Evolutionary conservation across 768 basidiomycete genomes (phyloP).

Genomic region (Trametes punicea): DNA sequence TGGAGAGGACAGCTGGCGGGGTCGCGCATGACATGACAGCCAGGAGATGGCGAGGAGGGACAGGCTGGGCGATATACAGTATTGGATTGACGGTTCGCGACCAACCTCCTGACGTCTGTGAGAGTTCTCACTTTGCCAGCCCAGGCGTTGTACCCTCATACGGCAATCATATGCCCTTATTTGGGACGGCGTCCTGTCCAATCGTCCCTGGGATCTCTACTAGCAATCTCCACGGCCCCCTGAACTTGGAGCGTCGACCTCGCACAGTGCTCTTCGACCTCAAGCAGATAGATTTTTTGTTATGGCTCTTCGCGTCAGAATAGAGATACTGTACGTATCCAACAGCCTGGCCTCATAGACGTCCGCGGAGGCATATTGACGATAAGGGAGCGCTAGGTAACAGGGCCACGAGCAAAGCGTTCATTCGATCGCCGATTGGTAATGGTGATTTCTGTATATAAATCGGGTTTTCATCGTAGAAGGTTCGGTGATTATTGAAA

Average conservation of each 20-base stretch:
- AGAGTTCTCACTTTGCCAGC: conserved; percentile 2
- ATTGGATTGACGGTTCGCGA: conserved; percentile 12
- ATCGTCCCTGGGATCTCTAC: neutral
- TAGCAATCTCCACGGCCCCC: neutral
- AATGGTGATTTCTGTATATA: too few relatives aligned
- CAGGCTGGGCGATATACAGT: conserved; percentile 8
- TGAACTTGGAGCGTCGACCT: neutral
- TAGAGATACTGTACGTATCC: too few relatives aligned
- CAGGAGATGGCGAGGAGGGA: neutral
- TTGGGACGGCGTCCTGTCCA: neutral
- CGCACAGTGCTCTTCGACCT: neutral
- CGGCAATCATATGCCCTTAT: conserved; percentile 16
- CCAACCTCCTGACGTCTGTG: conserved; percentile 18
- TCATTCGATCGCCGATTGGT: too few relatives aligned
- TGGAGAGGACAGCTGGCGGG: neutral
- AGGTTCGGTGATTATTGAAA: too few relatives aligned
- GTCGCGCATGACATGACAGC: conserved; percentile 8
- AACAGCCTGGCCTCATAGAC: too few relatives aligned
- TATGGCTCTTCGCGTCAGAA: too few relatives aligned
- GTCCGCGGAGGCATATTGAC: too few relatives aligned
- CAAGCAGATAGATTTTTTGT: too few relatives aligned
- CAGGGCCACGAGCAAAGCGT: too few relatives aligned
- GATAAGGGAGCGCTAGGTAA: too few relatives aligned
- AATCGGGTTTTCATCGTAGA: too few relatives aligned
- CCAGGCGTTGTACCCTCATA: neutral